Evolutionary conservation across 2,329 filamentous ascomycete genomes (phyloP), one percentile per base, ranked within the genome.

Genomic region (Exserohilum rostratum): DNA sequence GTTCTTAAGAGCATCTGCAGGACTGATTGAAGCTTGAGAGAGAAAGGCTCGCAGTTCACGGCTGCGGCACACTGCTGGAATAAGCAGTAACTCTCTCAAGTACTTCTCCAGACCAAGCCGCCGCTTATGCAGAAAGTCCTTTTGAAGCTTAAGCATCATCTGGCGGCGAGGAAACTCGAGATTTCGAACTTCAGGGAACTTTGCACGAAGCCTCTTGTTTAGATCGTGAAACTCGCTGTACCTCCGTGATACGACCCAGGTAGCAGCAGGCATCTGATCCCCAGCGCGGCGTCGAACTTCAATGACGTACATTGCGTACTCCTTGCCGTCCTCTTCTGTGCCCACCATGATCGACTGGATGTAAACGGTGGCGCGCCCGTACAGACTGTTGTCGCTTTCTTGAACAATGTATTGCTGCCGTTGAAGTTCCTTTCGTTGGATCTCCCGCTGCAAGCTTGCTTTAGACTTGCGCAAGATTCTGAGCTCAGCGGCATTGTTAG

Each of bases 191-290:
- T 91, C 93, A 0, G 92, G 87, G 67, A 97, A 99, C 58, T 89
- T 86, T 34, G 87, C 84, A 48, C 95, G 88, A 22, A 99, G 82
- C 50, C 89, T 89, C 71, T 97, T 95, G 71, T 99, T 91, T 15
- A 99, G 85, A 60, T 97, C 93, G 67, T 96, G 92, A 68, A 99
- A 99, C 75, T 98, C 93, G 77, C 92, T 96, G 72, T 99, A 99
- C 62, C 95, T 85, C 52, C 93, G 86, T n/a, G 91, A 90, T 38
- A 99, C 87, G 12, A 89, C 86, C 95, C 95, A 99, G 3, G 90
- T 90, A 0, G 93, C 93, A n/a, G 93, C 91, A 3, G 93, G 90
- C 90, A 98, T 96, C 74, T 96, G 91, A 69, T 98, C 93, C 13
- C 93, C 93, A 2, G 93, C 92, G 67, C 93, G 89, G 54, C 93